These are phyloP conservation scores for Geoglossum cookeanum DNA, from an alignment of 2,329 filamentous ascomycete genomes.

Conservation along the genomic window DNA sequence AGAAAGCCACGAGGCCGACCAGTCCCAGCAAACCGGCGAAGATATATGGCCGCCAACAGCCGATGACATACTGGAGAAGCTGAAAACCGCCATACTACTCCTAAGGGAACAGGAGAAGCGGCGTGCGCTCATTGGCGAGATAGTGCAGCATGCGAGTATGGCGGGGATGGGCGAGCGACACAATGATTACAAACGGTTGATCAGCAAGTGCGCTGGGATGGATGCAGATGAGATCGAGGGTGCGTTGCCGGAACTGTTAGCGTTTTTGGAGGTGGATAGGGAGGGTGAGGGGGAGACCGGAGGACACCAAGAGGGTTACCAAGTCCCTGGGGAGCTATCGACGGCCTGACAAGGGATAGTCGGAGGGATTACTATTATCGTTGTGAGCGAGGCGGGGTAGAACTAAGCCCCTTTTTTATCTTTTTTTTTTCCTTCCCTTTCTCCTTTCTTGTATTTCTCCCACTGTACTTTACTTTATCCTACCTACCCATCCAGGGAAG, in stretches of 20 bases:
- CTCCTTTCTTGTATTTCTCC: too few species aligned
- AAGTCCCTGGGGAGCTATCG: background rate
- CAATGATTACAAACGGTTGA: conserved; percentile 9
- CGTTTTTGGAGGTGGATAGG: conserved; percentile 8
- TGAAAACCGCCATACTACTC: conserved; percentile 1
- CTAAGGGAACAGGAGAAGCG: conserved; percentile 5
- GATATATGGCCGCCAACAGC: conserved; percentile 3
- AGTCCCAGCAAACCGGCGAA: background rate
- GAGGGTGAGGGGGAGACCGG: background rate
- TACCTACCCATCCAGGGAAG: too few species aligned
- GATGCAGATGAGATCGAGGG: conserved; percentile 7
- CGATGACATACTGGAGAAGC: conserved; percentile 5
- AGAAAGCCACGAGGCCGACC: conserved; percentile 10
- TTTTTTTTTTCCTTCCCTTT: too few species aligned
- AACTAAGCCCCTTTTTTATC: too few species aligned
- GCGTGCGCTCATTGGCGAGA: conserved; percentile 4
- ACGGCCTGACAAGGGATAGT: background rate
- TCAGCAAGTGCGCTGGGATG: conserved; percentile 8
- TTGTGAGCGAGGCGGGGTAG: too few species aligned
- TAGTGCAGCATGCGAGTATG: conserved; percentile 8
- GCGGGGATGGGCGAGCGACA: conserved; percentile 11
- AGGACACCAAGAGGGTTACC: background rate
- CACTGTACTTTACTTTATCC: too few species aligned
- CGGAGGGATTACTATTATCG: background rate
- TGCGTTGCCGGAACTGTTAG: conserved; percentile 10